A percentile compares a stretch with the other conserved stretches of the same genome.
These are phyloP conservation scores for Parathielavia appendiculata DNA, from an alignment of 495 filamentous ascomycete genomes.

Conservation along the genomic window DNA sequence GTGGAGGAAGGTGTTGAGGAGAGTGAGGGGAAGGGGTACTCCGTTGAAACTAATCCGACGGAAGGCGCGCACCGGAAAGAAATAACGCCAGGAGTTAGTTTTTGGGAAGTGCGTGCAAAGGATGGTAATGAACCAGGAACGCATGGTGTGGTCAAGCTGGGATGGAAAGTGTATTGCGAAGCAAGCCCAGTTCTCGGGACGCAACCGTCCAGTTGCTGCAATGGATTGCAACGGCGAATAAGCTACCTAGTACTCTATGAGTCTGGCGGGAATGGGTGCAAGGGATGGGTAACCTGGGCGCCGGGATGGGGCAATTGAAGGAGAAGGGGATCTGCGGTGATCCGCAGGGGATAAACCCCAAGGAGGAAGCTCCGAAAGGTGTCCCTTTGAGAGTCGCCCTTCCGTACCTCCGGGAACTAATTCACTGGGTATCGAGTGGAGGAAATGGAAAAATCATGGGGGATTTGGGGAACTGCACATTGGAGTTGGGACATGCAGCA, in stretches of 20 bases:
- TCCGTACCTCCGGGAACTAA: neutral
- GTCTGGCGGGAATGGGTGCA: constrained; percentile 15
- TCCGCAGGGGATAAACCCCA: neutral
- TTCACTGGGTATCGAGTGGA: neutral
- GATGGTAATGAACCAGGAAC: neutral
- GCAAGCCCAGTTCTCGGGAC: constrained; percentile 17
- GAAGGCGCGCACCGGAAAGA: too few relatives aligned
- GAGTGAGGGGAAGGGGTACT: too few relatives aligned
- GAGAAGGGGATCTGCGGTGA: neutral
- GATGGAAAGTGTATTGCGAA: neutral
- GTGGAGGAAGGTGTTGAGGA: too few relatives aligned
- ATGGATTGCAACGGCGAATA: constrained; percentile 27
- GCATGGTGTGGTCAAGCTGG: neutral
- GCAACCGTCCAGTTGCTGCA: constrained; percentile 16
- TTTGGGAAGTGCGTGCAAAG: neutral
- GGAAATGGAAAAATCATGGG: neutral
- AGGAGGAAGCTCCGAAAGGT: too few relatives aligned
- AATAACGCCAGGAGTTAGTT: neutral
- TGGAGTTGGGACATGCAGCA: neutral
- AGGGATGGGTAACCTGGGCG: constrained; percentile 22
- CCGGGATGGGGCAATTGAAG: constrained; percentile 13
- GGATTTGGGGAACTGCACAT: neutral
- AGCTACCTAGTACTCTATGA: neutral
- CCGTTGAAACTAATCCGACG: too few relatives aligned
- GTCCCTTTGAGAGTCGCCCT: too few relatives aligned